Evolutionary conservation across 768 basidiomycete species (phyloP).

Genomic region (Boletus reticuloceps): DNA sequence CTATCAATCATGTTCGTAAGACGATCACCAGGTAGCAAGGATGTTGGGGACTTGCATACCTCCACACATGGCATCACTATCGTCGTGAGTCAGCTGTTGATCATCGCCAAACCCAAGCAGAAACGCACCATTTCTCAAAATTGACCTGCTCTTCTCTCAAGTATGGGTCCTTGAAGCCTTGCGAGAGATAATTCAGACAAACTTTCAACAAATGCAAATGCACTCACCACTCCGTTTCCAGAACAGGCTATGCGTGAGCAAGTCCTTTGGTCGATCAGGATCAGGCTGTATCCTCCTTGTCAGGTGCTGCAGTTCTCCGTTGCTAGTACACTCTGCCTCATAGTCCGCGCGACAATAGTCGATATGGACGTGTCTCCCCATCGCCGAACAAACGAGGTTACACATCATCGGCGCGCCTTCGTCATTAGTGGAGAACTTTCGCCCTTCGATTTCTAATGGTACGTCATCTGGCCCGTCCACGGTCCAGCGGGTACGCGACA

Average conservation of each 20-base stretch:
- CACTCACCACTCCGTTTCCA: conserved; percentile 57
- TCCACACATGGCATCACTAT: conserved; percentile 50
- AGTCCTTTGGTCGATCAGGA: conserved; percentile 49
- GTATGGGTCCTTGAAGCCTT: conserved; percentile 65
- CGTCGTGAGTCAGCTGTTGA: background rate
- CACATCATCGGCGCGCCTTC: conserved; percentile 67
- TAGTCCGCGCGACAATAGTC: conserved; percentile 50
- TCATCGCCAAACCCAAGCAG: background rate
- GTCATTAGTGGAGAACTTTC: conserved; percentile 50
- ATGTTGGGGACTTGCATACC: conserved; percentile 30
- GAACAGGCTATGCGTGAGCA: conserved; percentile 49
- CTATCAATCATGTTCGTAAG: conserved; percentile 30
- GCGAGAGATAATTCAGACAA: too few species aligned
- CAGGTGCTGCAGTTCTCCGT: conserved; percentile 48
- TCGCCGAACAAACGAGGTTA: conserved; percentile 49
- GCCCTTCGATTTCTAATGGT: conserved; percentile 51
- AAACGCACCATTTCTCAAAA: conserved; percentile 52
- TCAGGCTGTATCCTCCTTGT: conserved; percentile 41
- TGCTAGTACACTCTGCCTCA: conserved; percentile 35
- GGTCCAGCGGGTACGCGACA: conserved; percentile 57
- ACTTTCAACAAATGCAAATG: too few species aligned
- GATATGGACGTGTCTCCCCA: conserved; percentile 58
- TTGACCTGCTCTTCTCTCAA: conserved; percentile 51
- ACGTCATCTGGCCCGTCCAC: conserved; percentile 51
- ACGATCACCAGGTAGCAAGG: background rate